Evolutionary conservation across 306 rosid genomes (phyloP), one percentile per base, ranked within the genome.

Genomic region (Rosa lucieae): DNA sequence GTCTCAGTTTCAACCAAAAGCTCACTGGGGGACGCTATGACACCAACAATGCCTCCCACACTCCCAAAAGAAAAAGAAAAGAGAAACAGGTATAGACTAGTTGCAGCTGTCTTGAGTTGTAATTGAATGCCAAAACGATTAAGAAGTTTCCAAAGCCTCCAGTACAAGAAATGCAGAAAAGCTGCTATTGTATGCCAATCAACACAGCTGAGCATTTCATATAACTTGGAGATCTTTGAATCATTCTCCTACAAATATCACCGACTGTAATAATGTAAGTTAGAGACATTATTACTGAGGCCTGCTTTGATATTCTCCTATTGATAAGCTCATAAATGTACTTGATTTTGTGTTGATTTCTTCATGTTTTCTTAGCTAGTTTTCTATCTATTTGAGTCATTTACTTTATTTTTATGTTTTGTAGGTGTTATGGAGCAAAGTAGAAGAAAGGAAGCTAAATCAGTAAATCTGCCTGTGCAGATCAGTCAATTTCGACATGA

Each of bases 151-250:
- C 76, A 72, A 72, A 72, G 63, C 63, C 47, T 35, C 73, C 65
- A 59, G 89, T 23, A 37, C 72, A 81, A 51, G 67, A 78, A 62
- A 70, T 62, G 76, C 65, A 63, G 46, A 72, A 0, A 43, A 23
- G 39, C 48, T n/a, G 40, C 4, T 18, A 43, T n/a, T 68, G 73
- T 39, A 37, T 20, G 8, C 32, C 52, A 42, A 68, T 43, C 73
- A 68, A 68, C 73, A 42, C 73, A 9, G 73, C 35, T 42, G 8
- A 11, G 29, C 48, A 68, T 43, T 43, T 68, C 73, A 39, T n/a
- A n/a, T 69, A 5, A 69, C 18, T n/a, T 43, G 73, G 73, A 69
- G 73, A 69, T 69, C 35, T 69, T 69, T 69, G 53, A 21, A 69
- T 9, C 35, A 69, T 43, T 43, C 26, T 23, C 26, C 26, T 40